phyloP scores from a whole-genome alignment of 139 green algal species.

The Mesotaenium endlicherianum region DNA sequence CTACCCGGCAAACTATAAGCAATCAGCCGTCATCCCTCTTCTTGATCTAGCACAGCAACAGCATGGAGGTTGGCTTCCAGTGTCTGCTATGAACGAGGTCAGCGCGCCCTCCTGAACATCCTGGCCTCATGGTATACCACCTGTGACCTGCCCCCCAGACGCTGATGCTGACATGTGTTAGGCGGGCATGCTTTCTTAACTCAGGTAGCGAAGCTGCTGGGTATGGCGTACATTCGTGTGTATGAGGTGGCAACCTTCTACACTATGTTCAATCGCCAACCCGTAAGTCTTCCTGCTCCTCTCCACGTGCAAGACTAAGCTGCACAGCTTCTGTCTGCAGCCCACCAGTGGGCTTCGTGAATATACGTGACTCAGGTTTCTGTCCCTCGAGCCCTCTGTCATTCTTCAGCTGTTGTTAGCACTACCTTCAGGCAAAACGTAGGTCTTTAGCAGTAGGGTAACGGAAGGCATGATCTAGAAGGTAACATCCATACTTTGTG shows the following conservation, averaged over 20 bases:
- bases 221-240: conserved; percentile 87
- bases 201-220: conserved; percentile 67
- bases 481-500: too few relatives aligned
- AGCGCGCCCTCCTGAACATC: background rate
- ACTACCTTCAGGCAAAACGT: too few relatives aligned
- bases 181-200: background rate
- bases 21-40: conserved; percentile 86
- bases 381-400: too few relatives aligned
- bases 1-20: conserved; percentile 96
- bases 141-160: background rate
- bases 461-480: too few relatives aligned
- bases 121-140: background rate
- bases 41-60: conserved; percentile 97
- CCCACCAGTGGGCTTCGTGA: too few relatives aligned
- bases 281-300: too few relatives aligned
- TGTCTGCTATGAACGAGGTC: conserved; percentile 86
- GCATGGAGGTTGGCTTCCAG: conserved; percentile 85
- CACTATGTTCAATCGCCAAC: conserved; percentile 97
- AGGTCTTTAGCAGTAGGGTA: too few relatives aligned
- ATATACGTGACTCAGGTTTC: too few relatives aligned
- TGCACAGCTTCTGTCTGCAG: too few relatives aligned
- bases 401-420: too few relatives aligned
- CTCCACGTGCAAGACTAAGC: too few relatives aligned
- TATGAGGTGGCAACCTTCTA: conserved; percentile 99
- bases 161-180: background rate